These are phyloP conservation scores for Penicillium sp. DNA, from an alignment of 2,329 filamentous ascomycete species.

Conservation along the genomic window DNA sequence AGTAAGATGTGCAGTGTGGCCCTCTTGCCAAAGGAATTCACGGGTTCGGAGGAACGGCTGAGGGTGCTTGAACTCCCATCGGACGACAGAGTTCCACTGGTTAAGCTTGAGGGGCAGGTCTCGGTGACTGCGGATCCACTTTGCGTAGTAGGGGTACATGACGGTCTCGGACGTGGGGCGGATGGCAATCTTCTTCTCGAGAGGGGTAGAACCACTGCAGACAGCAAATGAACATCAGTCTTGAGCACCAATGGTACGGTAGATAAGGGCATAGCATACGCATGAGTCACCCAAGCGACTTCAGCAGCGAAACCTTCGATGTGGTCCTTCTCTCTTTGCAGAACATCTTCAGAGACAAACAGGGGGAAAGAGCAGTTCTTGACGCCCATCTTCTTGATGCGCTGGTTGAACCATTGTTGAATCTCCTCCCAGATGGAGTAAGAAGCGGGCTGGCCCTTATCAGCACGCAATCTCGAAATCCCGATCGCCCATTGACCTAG, in stretches of 20 bases:
- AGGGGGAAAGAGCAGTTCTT: constrained; percentile 97
- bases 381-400: constrained; percentile 89
- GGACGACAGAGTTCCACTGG: constrained; percentile 95
- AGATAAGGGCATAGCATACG: constrained; percentile 37
- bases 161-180: constrained; percentile 75
- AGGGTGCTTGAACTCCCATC: constrained; percentile 96
- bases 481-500: background rate
- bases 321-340: constrained; percentile 88
- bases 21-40: constrained; percentile 98
- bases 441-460: constrained; percentile 58
- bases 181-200: constrained; percentile 78
- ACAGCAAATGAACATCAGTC: constrained; percentile 8
- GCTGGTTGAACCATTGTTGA: constrained; percentile 60
- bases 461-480: constrained; percentile 12
- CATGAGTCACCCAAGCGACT: constrained; percentile 58
- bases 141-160: constrained; percentile 95
- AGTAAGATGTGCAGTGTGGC: constrained; percentile 89
- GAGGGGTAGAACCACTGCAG: constrained; percentile 80
- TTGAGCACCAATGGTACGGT: background rate
- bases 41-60: constrained; percentile 85
- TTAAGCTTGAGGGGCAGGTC: constrained; percentile 93
- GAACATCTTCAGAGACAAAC: constrained; percentile 89
- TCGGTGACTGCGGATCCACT: constrained; percentile 96
- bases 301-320: constrained; percentile 95
- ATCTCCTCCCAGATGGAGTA: constrained; percentile 73